phyloP scores from a whole-genome alignment of 2,329 filamentous ascomycete species.

The Alternaria triticina region DNA sequence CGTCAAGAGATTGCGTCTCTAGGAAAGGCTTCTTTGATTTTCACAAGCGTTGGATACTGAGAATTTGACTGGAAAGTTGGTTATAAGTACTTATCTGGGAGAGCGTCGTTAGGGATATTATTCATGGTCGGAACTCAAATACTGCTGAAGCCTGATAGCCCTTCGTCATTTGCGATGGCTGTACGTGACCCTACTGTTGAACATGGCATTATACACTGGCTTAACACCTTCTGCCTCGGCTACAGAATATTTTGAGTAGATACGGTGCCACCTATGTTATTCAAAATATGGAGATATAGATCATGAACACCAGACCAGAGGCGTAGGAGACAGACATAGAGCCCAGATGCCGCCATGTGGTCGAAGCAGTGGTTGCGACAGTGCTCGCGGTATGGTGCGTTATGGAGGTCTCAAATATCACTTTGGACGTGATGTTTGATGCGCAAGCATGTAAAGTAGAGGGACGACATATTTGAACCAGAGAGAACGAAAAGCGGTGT shows the following conservation, averaged over 20 bases:
- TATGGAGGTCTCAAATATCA: background rate
- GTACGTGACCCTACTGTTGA: conserved; percentile 11
- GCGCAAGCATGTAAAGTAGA: too few species aligned
- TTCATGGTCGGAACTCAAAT: background rate
- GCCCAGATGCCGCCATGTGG: background rate
- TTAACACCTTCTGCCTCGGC: too few species aligned
- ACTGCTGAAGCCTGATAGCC: background rate
- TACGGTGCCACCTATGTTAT: conserved; percentile 8
- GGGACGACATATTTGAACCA: too few species aligned
- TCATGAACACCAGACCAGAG: background rate
- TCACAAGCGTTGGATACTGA: background rate
- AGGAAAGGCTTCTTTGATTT: background rate
- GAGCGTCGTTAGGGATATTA: background rate
- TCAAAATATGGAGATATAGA: background rate
- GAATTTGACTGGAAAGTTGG: background rate
- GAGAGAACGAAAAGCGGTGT: too few species aligned
- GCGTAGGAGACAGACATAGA: background rate
- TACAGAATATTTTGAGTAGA: too few species aligned
- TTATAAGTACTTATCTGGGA: fast-evolving
- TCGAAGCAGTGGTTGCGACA: background rate
- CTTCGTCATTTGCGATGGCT: background rate
- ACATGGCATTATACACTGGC: conserved; percentile 39
- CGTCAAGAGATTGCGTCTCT: background rate
- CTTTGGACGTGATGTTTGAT: background rate
- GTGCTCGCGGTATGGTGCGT: background rate